These are phyloP conservation scores for Ettlia oleoabundans DNA, from an alignment of 139 green algal genomes.

Conservation along the genomic window DNA sequence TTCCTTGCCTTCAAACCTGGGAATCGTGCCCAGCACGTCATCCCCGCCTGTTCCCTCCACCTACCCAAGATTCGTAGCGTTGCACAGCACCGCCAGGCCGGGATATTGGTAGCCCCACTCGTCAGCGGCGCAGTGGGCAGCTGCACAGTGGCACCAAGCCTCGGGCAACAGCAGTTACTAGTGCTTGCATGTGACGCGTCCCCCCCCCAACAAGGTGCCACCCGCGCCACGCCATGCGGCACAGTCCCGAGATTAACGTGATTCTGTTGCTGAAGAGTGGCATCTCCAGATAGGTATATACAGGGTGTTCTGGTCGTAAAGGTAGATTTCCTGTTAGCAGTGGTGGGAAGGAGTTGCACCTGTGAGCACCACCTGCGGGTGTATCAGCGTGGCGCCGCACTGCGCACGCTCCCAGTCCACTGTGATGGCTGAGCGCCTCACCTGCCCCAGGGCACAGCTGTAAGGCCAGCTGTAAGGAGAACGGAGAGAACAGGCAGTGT, in stretches of 20 bases:
- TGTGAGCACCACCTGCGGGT: neutral
- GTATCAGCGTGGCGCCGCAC: neutral
- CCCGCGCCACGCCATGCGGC: too few relatives aligned
- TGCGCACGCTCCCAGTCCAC: neutral
- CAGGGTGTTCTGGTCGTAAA: too few relatives aligned
- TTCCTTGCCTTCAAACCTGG: too few relatives aligned
- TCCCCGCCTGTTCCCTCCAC: neutral
- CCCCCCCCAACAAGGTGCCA: too few relatives aligned
- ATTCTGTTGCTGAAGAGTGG: too few relatives aligned
- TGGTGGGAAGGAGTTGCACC: neutral
- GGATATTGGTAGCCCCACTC: neutral
- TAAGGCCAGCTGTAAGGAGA: neutral
- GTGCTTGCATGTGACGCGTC: too few relatives aligned
- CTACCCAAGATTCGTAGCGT: neutral
- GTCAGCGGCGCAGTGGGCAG: constrained; percentile 6
- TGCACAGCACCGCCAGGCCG: constrained; percentile 19
- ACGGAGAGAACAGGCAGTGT: too few relatives aligned
- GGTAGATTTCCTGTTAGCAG: neutral
- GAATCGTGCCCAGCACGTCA: too few relatives aligned
- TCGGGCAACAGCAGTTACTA: too few relatives aligned
- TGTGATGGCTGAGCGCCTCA: neutral
- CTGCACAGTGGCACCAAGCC: neutral
- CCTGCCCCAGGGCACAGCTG: constrained; percentile 1
- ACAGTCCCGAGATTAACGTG: too few relatives aligned
- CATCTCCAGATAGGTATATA: too few relatives aligned